Evolutionary conservation across 106 monocot species (phyloP).

Genomic region (Dendrobium catenatum): DNA sequence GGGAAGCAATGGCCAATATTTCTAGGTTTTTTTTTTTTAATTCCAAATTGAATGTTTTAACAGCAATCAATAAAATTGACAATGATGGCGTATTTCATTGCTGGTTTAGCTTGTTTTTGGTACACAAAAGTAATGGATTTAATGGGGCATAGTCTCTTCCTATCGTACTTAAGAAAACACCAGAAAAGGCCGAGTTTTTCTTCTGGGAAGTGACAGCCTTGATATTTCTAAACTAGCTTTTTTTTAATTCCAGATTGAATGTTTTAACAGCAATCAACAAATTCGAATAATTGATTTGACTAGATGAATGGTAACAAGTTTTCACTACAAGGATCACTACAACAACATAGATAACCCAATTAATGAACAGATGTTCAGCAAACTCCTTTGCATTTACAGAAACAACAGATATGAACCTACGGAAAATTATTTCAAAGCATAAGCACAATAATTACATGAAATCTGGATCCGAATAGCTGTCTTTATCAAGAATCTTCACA

Average conservation of each 20-base stretch:
- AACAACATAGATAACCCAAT: not conserved
- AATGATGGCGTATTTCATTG: too few relatives aligned
- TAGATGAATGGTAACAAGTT: not conserved
- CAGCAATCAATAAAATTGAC: not conserved
- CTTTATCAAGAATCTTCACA: constrained; percentile 86
- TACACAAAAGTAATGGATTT: not conserved
- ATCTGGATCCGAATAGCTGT: constrained; percentile 61
- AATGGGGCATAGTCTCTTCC: not conserved
- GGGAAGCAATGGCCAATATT: not conserved
- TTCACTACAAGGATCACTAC: not conserved
- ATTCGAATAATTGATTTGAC: not conserved
- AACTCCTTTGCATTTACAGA: not conserved
- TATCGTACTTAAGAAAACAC: not conserved
- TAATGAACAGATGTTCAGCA: not conserved
- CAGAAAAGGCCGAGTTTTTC: not conserved
- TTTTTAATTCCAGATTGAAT: not conserved
- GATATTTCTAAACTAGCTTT: not conserved
- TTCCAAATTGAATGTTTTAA: not conserved
- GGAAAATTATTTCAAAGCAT: not conserved
- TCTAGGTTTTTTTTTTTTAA: not conserved
- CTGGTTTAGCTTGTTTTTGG: too few relatives aligned
- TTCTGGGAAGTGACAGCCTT: not conserved
- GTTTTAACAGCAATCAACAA: not conserved
- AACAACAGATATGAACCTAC: not conserved
- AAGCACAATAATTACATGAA: constrained; percentile 56